Conservation (phyloP, 169 alveolate species). For the Toxoplasma gondii region DNA sequence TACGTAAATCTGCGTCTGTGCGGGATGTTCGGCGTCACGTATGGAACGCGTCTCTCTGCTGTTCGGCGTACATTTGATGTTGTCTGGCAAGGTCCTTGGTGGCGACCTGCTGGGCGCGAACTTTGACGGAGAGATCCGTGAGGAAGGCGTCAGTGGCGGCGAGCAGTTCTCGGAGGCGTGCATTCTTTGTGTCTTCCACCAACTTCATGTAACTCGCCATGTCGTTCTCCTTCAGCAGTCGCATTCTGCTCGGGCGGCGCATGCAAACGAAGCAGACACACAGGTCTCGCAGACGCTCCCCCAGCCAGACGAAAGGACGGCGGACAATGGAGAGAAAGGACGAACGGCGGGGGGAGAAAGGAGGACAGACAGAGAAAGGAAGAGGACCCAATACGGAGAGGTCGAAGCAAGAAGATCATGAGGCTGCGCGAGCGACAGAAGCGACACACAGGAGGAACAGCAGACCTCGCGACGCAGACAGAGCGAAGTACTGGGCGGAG, state of each 20-base stretch:
- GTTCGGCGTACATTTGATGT: not conserved
- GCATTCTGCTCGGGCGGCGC: conserved; percentile 39
- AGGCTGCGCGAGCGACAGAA: no score
- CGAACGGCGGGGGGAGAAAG: no score
- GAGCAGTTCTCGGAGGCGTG: conserved; percentile 87
- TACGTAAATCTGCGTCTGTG: no score
- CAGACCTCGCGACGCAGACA: no score
- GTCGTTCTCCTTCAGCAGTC: conserved; percentile 82
- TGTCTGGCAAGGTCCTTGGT: not conserved
- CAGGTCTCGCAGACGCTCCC: not conserved
- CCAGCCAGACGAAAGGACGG: not conserved
- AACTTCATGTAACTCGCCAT: conserved; percentile 84
- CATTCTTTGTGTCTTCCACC: conserved; percentile 86
- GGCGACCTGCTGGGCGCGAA: conserved; percentile 81
- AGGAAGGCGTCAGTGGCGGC: conserved; percentile 90
- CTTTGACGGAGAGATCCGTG: conserved; percentile 89
- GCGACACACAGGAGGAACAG: no score
- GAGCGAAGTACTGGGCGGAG: no score
- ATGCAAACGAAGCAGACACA: not conserved
- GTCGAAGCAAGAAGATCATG: no score
- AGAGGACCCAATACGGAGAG: no score
- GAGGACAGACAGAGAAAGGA: no score
- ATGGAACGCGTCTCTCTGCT: no score
- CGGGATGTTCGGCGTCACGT: no score
- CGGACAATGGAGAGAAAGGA: not conserved